Percentiles rank a stretch among this genome's conserved stretches.
These are phyloP conservation scores for Paecilomyces niveus DNA, from an alignment of 2,329 filamentous ascomycete genomes.

Conservation along the genomic window DNA sequence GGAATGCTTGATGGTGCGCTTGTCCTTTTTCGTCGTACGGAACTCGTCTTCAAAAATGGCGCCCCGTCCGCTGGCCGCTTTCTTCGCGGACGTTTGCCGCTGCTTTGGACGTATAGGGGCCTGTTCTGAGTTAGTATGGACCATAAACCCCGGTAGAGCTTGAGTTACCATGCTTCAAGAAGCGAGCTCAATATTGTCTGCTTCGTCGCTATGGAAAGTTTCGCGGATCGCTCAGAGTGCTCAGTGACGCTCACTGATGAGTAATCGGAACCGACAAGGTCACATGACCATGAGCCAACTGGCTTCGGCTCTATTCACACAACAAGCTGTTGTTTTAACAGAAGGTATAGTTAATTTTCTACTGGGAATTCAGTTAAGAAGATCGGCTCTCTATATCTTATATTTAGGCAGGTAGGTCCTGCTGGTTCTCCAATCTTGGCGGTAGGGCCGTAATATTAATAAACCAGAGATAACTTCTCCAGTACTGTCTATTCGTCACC, in stretches of 20 bases:
- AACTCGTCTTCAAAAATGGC: constrained; percentile 42
- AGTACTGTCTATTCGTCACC: neutral
- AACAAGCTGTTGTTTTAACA: no score
- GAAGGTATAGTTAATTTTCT: no score
- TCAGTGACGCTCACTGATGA: neutral
- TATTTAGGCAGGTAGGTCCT: no score
- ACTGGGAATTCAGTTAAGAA: no score
- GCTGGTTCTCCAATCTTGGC: neutral
- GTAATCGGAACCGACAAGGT: neutral
- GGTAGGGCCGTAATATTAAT: neutral
- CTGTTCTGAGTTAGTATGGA: neutral
- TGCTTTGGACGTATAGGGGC: constrained; percentile 5
- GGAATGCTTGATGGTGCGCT: constrained; percentile 73
- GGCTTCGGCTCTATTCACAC: no score
- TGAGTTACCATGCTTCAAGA: neutral
- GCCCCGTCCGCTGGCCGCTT: constrained; percentile 8
- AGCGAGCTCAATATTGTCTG: neutral
- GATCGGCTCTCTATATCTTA: no score
- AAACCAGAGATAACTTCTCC: neutral
- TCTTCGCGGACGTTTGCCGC: neutral
- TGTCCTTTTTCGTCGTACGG: constrained; percentile 71
- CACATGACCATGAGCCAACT: neutral
- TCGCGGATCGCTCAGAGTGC: neutral
- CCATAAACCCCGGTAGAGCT: neutral
- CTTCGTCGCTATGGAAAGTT: neutral